phyloP scores from a whole-genome alignment of 768 basidiomycete species.

The Candolleomyces efflorescens region DNA sequence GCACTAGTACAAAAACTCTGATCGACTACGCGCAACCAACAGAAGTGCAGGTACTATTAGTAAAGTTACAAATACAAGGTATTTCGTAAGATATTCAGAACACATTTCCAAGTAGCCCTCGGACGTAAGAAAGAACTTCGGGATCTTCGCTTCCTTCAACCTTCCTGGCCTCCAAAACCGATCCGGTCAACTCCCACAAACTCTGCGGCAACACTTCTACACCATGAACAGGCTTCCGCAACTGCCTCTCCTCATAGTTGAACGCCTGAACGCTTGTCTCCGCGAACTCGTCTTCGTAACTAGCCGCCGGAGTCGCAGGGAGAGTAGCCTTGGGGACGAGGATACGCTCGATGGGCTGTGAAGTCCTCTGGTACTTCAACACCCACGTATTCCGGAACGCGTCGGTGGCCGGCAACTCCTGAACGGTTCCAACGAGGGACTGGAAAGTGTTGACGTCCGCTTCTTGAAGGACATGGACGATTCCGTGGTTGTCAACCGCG shows the following conservation, averaged over 20 bases:
- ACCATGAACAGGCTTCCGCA: constrained; percentile 24
- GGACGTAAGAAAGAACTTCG: constrained; percentile 23
- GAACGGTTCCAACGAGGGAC: constrained; percentile 13
- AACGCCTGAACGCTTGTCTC: constrained; percentile 34
- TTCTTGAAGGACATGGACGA: constrained; percentile 20
- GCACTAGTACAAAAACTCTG: no score
- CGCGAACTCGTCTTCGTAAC: constrained; percentile 14
- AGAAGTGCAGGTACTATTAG: no score
- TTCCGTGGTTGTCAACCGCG: constrained; percentile 29
- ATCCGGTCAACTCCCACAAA: constrained; percentile 27
- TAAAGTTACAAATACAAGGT: no score
- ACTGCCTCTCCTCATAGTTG: constrained; percentile 21
- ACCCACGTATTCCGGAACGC: constrained; percentile 32
- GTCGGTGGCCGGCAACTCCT: constrained; percentile 10
- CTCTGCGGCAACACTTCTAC: constrained; percentile 23
- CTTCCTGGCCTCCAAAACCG: constrained; percentile 29
- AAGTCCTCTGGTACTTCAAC: constrained; percentile 24
- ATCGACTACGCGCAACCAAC: no score
- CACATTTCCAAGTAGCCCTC: constrained; percentile 20
- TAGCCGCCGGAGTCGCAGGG: constrained; percentile 1
- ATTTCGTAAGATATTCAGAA: constrained; percentile 10
- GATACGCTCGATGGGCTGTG: constrained; percentile 31
- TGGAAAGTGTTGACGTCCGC: constrained; percentile 24
- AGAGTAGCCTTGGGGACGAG: constrained; percentile 16
- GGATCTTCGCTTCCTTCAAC: constrained; percentile 16